Base-by-base conservation (phyloP, 192 early-diverging fungal species). In the Haplosporangium gracile region DNA sequence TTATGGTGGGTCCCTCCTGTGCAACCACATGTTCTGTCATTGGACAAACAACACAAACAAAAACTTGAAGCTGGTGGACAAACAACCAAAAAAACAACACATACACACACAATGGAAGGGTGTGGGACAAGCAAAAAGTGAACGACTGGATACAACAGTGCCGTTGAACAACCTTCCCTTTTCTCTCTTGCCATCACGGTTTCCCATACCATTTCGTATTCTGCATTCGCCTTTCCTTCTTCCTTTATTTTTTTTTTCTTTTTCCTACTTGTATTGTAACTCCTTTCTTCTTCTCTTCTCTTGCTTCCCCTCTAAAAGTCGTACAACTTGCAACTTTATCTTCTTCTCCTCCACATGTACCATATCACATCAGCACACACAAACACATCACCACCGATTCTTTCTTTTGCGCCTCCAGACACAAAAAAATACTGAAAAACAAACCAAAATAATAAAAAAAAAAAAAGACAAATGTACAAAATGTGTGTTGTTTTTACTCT, bases 361-460 rank as follows among this genome's bases (percentile, higher is more conserved):
- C 60, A 65, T 65, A 65, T 65, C 60, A 32, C 60, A 32, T 34
- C 32, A 65, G 60, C 60, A 26, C 60, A 63, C 57, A 65, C 60
- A 60, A 26, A 1, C 47, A 74, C 16, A 60, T 39, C 22, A 68
- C n/a, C 18, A 16, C 45, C 8, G 13, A 13, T 73, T 47, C 26
- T 15, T 20, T 51, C 49, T 51, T 51, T 51, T 49, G 32, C 29
- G 45, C 24, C 72, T 51, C 29, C 65, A 34, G 36, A 38, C 36
- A 38, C 22, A 16, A 70, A 8, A 24, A 22, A 47, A 10, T 29
- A 71, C 20, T 18, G 40, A 42, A 73, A 73, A 45, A 26, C 42
- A 45, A 73, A 73, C 22, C 18, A 73, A 47, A 73, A 73, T 42
- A 47, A 20, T 32, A 70, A 78, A 71, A 49, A 70, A 70, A 69